These are phyloP conservation scores for Ceriops zippeliana DNA, from an alignment of 345 rosid genomes.

Conservation along the genomic window DNA sequence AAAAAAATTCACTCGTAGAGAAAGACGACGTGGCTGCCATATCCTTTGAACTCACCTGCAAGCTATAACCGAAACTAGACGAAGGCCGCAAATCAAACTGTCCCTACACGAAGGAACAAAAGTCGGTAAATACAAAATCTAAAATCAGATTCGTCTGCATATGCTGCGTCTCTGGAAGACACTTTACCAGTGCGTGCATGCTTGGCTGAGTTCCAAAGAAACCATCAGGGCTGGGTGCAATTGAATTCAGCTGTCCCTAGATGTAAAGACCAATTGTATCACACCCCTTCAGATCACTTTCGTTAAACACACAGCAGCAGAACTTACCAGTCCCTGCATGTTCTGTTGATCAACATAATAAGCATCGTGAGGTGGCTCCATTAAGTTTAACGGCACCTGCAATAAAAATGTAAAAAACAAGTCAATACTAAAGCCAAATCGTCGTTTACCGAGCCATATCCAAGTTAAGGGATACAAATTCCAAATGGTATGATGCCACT, in stretches of 20 bases:
- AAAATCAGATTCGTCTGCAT: slow-evolving; percentile 2
- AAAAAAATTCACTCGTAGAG: not conserved
- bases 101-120: slow-evolving; percentile 29
- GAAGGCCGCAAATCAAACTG: slow-evolving; percentile 60
- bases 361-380: slow-evolving; percentile 70
- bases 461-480: not conserved
- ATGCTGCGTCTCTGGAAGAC: not conserved
- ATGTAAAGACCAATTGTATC: slow-evolving; percentile 3
- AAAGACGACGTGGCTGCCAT: not conserved
- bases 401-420: slow-evolving; percentile 18
- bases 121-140: slow-evolving; percentile 8
- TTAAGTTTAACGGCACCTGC: slow-evolving; percentile 51
- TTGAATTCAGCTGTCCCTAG: slow-evolving; percentile 54
- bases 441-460: not conserved
- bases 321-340: slow-evolving; percentile 52
- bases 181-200: slow-evolving; percentile 51
- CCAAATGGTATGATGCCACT: not conserved
- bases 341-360: slow-evolving; percentile 53
- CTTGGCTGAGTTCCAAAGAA: slow-evolving; percentile 51
- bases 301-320: not conserved
- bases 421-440: slow-evolving; percentile 2
- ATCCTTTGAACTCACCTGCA: slow-evolving; percentile 44
- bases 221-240: slow-evolving; percentile 40
- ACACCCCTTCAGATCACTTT: not conserved
- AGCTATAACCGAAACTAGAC: slow-evolving; percentile 45